These are phyloP conservation scores for Fraxinus paxiana DNA, from an alignment of 305 asterid species.

Conservation along the genomic window DNA sequence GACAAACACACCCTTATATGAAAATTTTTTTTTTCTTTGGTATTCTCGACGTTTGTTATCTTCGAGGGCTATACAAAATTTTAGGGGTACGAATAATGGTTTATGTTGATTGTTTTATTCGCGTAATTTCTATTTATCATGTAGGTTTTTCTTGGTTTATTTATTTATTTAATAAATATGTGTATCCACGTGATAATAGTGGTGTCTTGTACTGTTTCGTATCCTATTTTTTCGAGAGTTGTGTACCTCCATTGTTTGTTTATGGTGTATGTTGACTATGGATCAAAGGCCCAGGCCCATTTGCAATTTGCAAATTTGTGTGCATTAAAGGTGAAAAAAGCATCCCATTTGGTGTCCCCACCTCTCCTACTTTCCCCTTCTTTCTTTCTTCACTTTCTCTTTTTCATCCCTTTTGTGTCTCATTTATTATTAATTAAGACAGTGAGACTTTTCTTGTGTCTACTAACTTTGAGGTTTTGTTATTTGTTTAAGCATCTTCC, in stretches of 20 bases:
- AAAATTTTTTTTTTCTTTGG: background rate
- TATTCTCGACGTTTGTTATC: background rate
- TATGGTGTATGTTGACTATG: background rate
- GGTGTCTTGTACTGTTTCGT: background rate
- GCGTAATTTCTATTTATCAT: background rate
- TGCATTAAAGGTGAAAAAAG: background rate
- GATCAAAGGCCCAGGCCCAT: background rate
- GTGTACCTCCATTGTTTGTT: background rate
- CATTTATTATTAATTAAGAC: background rate
- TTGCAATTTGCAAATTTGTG: background rate
- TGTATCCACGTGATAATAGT: background rate
- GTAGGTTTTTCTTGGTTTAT: background rate
- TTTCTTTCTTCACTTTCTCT: background rate
- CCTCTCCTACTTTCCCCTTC: background rate
- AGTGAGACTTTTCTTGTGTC: background rate
- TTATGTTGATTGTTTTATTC: background rate
- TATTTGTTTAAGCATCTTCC: conserved; percentile 1
- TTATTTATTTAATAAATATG: background rate
- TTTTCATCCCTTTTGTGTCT: background rate
- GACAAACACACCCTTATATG: too few relatives aligned
- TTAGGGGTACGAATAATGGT: background rate
- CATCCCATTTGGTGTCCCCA: conserved; percentile 9
- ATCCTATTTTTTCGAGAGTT: background rate
- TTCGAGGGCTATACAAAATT: background rate
- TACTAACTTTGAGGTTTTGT: background rate